phyloP scores from a whole-genome alignment of 805 yeast genomes.

The Saccharomyces paradoxus region DNA sequence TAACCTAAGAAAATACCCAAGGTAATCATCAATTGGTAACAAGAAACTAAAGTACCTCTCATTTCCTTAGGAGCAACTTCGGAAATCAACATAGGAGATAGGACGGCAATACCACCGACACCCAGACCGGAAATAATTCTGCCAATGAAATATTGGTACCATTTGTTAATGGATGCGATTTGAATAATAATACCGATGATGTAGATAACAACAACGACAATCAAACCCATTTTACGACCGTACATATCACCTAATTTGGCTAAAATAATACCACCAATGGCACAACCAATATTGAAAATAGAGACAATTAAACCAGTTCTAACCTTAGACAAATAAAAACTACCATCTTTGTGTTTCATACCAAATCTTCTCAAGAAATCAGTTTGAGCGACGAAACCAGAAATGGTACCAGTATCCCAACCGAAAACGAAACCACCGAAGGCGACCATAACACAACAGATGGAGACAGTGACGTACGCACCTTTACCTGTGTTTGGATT shows the following conservation, averaged over 20 bases:
- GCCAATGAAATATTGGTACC: conserved; percentile 71
- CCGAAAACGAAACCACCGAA: conserved; percentile 75
- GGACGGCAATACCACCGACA: conserved; percentile 69
- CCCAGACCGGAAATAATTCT: conserved; percentile 66
- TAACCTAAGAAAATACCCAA: conserved; percentile 72
- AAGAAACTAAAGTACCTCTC: conserved; percentile 67
- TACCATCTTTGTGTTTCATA: conserved; percentile 19
- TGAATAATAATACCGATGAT: conserved; percentile 63
- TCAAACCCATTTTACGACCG: conserved; percentile 60
- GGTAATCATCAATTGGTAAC: conserved; percentile 67
- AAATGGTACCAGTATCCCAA: conserved; percentile 70
- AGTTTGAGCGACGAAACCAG: conserved; percentile 53
- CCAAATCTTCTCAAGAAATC: conserved; percentile 57
- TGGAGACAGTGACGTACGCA: conserved; percentile 36
- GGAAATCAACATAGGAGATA: conserved; percentile 65
- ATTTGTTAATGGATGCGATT: conserved; percentile 45
- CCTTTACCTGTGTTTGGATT: conserved; percentile 4
- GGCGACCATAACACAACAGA: conserved; percentile 42
- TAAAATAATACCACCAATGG: conserved; percentile 58
- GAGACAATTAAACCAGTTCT: conserved; percentile 52
- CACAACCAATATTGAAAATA: conserved; percentile 68
- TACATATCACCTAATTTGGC: conserved; percentile 52
- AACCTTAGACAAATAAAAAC: conserved; percentile 39
- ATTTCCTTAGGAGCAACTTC: conserved; percentile 35
- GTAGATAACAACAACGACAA: conserved; percentile 53